Conservation (phyloP, 208 protist species). For the Angomonas desouzai region DNA sequence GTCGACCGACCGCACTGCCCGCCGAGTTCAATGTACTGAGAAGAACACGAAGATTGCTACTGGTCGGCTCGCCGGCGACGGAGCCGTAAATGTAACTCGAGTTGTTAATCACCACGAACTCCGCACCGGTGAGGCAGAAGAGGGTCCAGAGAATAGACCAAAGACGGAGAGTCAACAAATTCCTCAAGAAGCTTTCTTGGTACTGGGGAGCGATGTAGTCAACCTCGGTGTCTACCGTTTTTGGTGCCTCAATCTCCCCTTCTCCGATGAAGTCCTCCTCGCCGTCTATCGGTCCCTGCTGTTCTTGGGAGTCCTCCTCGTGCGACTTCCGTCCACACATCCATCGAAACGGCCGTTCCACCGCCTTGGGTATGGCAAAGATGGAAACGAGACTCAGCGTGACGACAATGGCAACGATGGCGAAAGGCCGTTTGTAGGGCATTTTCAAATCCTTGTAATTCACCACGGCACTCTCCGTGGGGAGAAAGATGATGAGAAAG, state of each 20-base stretch:
- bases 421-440: conserved; percentile 20
- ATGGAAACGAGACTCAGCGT: conserved; percentile 29
- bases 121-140: conserved; percentile 31
- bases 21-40: conserved; percentile 58
- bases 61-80: conserved; percentile 27
- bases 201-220: conserved; percentile 69
- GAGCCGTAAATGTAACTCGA: conserved; percentile 44
- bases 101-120: conserved; percentile 59
- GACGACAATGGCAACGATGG: conserved; percentile 25
- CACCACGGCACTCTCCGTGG: conserved; percentile 35
- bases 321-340: not conserved
- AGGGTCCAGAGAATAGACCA: conserved; percentile 53
- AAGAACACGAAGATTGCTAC: conserved; percentile 32
- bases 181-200: conserved; percentile 41
- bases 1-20: conserved; percentile 58
- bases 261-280: too few relatives aligned
- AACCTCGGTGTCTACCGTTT: conserved; percentile 23
- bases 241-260: not conserved
- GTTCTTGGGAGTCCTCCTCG: conserved; percentile 1
- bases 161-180: conserved; percentile 28
- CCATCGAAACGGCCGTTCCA: not conserved
- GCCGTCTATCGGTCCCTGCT: conserved; percentile 1
- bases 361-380: conserved; percentile 18
- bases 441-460: conserved; percentile 31
- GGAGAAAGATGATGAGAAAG: conserved; percentile 49